Conservation (phyloP, 352 stramenopile species). For the Phytophthora niederhauseri region DNA sequence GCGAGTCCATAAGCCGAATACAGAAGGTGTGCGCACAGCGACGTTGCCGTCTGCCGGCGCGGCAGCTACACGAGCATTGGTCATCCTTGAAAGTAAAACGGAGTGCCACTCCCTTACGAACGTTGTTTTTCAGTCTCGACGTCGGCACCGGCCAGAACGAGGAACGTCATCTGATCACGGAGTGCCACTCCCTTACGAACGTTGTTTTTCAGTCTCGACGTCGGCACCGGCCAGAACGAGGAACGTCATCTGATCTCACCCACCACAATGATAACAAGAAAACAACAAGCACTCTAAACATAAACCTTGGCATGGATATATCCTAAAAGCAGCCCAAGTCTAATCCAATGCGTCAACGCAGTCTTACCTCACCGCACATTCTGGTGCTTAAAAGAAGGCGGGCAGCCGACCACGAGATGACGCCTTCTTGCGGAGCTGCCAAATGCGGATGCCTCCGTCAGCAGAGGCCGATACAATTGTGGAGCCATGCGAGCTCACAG, state of each 20-base stretch:
- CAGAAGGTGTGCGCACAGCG: neutral
- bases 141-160: neutral
- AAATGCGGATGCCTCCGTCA: slow-evolving; percentile 79
- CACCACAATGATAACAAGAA: neutral
- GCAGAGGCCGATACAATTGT: slow-evolving; percentile 61
- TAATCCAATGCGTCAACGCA: neutral
- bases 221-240: neutral
- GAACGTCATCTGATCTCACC: neutral
- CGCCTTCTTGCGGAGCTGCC: slow-evolving; percentile 73
- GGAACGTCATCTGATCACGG: neutral
- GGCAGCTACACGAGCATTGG: neutral
- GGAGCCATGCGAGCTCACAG: slow-evolving; percentile 62
- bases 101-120: neutral
- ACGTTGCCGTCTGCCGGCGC: neutral
- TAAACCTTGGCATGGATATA: slow-evolving; percentile 4
- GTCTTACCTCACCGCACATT: neutral
- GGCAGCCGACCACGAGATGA: slow-evolving; percentile 51
- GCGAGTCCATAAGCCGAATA: slow-evolving; percentile 3
- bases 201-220: neutral
- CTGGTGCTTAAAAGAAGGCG: slow-evolving; percentile 55
- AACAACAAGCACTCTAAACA: slow-evolving; percentile 7
- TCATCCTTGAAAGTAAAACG: neutral
- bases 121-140: neutral
- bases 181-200: no score
- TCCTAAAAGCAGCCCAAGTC: neutral